phyloP scores from a whole-genome alignment of 805 yeast species.

The Saccharomycopsis fermentans region DNA sequence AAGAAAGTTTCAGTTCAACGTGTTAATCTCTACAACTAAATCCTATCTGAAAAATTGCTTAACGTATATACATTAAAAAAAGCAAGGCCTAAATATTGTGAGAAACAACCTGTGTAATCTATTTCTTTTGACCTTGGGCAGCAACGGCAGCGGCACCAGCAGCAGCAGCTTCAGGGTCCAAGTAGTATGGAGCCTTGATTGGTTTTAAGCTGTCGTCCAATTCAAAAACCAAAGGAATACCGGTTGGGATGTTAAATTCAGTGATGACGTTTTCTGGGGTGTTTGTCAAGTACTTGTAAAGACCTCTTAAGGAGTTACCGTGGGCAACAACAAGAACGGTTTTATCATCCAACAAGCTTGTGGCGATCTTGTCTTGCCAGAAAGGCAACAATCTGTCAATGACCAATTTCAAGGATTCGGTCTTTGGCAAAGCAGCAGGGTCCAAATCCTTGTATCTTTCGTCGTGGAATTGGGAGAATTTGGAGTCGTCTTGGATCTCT shows the following conservation, averaged over 20 bases:
- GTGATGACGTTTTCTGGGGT: slow-evolving; percentile 90
- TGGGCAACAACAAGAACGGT: slow-evolving; percentile 92
- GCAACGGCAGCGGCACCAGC: slow-evolving; percentile 99
- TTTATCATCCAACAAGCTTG: slow-evolving; percentile 76
- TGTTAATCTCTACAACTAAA: too few relatives aligned
- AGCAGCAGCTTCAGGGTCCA: slow-evolving; percentile 98
- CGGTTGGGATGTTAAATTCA: slow-evolving; percentile 94
- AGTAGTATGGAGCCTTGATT: slow-evolving; percentile 87
- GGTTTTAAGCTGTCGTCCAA: slow-evolving; percentile 81
- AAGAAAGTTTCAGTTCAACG: too few relatives aligned
- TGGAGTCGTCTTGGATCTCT: slow-evolving; percentile 60
- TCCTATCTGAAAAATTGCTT: too few relatives aligned
- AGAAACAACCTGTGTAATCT: too few relatives aligned
- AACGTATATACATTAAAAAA: too few relatives aligned
- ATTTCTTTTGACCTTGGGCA: slow-evolving; percentile 78
- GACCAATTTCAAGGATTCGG: slow-evolving; percentile 90
- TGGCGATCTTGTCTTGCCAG: slow-evolving; percentile 90
- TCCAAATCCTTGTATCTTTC: slow-evolving; percentile 77
- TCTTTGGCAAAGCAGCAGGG: slow-evolving; percentile 79
- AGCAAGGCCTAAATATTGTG: too few relatives aligned
- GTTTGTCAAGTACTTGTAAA: slow-evolving; percentile 90
- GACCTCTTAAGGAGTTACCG: slow-evolving; percentile 96
- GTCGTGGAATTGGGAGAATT: slow-evolving; percentile 80
- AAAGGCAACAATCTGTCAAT: slow-evolving; percentile 94
- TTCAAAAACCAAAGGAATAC: slow-evolving; percentile 96